A percentile compares a stretch with the other conserved stretches of the same genome.
Evolutionary conservation across 768 basidiomycete genomes (phyloP).

Genomic region (Termitomyces sp.): DNA sequence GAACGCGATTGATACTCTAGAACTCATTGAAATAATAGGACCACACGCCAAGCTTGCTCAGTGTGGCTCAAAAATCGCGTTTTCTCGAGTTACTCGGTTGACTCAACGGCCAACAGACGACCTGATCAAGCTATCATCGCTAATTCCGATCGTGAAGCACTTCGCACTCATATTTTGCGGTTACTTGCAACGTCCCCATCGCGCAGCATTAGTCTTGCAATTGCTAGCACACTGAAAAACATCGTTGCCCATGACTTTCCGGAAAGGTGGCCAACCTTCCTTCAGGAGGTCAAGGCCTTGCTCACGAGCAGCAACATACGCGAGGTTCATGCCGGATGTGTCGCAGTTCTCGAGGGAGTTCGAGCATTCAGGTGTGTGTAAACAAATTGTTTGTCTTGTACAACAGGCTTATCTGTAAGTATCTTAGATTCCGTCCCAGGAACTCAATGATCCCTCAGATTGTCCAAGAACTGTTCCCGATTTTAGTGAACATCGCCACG

Average conservation of each 20-base stretch:
- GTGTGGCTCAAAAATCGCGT: slow-evolving; percentile 93
- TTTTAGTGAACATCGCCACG: slow-evolving; percentile 67
- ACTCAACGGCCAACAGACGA: slow-evolving; percentile 32
- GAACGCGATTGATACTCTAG: slow-evolving; percentile 25
- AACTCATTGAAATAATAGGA: slow-evolving; percentile 31
- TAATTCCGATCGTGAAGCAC: slow-evolving; percentile 63
- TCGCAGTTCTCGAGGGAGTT: slow-evolving; percentile 73
- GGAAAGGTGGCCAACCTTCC: slow-evolving; percentile 62
- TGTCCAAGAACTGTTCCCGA: slow-evolving; percentile 64
- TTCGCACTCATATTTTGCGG: slow-evolving; percentile 62
- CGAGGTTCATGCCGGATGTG: slow-evolving; percentile 77
- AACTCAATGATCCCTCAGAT: slow-evolving; percentile 55
- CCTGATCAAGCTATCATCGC: slow-evolving; percentile 63
- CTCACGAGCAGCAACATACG: slow-evolving; percentile 59
- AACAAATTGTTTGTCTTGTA: neutral
- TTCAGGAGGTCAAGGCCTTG: slow-evolving; percentile 63
- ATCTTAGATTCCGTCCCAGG: slow-evolving; percentile 61
- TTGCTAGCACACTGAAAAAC: slow-evolving; percentile 68
- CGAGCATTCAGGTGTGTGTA: slow-evolving; percentile 63
- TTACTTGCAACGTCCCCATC: slow-evolving; percentile 67
- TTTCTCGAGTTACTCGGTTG: slow-evolving; percentile 55
- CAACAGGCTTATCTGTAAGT: neutral
- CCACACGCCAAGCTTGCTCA: slow-evolving; percentile 79
- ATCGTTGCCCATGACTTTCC: slow-evolving; percentile 78
- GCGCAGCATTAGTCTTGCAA: slow-evolving; percentile 66